These are phyloP conservation scores for Dalbergia oliveri DNA, from an alignment of 306 rosid species.

Conservation along the genomic window DNA sequence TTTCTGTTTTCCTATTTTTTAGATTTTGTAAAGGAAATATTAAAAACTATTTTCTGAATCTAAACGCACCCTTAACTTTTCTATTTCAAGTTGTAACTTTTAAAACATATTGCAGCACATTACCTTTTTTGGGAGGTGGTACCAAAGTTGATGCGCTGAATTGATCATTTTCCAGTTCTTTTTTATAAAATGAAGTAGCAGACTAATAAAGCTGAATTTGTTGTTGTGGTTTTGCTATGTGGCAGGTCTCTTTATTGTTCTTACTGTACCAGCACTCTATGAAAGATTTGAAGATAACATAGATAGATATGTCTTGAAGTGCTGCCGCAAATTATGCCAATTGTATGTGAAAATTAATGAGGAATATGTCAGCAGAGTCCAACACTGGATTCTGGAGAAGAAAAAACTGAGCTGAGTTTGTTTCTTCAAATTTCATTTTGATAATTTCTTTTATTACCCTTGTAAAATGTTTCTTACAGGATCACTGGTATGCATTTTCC, in stretches of 20 bases:
- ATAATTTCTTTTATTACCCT: constrained; percentile 15
- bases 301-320: constrained; percentile 65
- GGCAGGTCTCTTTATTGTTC: constrained; percentile 81
- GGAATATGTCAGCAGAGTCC: constrained; percentile 56
- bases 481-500: constrained; percentile 45
- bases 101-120: no score
- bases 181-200: neutral
- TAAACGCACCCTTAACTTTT: no score
- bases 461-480: constrained; percentile 33
- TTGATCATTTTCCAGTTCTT: no score
- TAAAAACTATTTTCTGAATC: no score
- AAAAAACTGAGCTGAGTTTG: constrained; percentile 73
- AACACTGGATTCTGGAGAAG: constrained; percentile 72
- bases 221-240: constrained; percentile 44
- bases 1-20: no score
- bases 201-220: constrained; percentile 2
- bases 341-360: constrained; percentile 71
- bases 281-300: constrained; percentile 80
- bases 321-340: constrained; percentile 62
- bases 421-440: constrained; percentile 31
- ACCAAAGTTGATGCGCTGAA: no score
- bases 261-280: constrained; percentile 82
- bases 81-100: no score
- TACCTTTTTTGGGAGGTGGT: no score
- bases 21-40: no score